A percentile compares a stretch with the other conserved stretches of the same genome.
These are phyloP conservation scores for Ophiosphaerella herpotricha DNA, from an alignment of 2,329 filamentous ascomycete species.

Conservation along the genomic window DNA sequence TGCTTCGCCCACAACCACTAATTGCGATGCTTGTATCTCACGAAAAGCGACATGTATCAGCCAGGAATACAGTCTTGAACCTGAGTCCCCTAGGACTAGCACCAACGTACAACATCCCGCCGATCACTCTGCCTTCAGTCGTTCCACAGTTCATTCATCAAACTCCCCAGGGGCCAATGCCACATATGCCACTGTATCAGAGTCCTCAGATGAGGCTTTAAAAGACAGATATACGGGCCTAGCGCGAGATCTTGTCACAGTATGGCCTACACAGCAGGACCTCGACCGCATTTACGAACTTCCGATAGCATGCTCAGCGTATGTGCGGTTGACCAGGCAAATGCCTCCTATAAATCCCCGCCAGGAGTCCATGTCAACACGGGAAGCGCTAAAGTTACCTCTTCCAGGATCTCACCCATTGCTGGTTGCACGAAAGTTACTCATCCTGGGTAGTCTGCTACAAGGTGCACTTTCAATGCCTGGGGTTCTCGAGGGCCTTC, in stretches of 20 bases:
- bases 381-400: conserved; percentile 39
- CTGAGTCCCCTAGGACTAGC: too few relatives aligned
- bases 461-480: conserved; percentile 16
- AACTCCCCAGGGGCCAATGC: not conserved
- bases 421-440: conserved; percentile 39
- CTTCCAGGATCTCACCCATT: conserved; percentile 34
- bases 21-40: conserved; percentile 20
- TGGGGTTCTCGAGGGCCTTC: conserved; percentile 16
- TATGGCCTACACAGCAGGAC: conserved; percentile 49
- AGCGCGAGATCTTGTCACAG: conserved; percentile 39
- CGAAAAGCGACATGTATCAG: conserved; percentile 24
- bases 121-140: too few relatives aligned
- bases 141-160: too few relatives aligned
- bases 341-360: conserved; percentile 28
- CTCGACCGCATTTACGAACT: conserved; percentile 44
- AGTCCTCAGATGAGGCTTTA: not conserved
- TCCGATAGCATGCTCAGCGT: conserved; percentile 34
- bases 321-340: conserved; percentile 45
- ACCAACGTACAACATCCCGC: not conserved
- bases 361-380: conserved; percentile 25
- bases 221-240: conserved; percentile 15
- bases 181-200: not conserved
- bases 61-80: conserved; percentile 15
- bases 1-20: conserved; percentile 1
- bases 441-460: conserved; percentile 37